Base-by-base conservation (phyloP, 306 rosid genomes). In the Clitoria ternatea region DNA sequence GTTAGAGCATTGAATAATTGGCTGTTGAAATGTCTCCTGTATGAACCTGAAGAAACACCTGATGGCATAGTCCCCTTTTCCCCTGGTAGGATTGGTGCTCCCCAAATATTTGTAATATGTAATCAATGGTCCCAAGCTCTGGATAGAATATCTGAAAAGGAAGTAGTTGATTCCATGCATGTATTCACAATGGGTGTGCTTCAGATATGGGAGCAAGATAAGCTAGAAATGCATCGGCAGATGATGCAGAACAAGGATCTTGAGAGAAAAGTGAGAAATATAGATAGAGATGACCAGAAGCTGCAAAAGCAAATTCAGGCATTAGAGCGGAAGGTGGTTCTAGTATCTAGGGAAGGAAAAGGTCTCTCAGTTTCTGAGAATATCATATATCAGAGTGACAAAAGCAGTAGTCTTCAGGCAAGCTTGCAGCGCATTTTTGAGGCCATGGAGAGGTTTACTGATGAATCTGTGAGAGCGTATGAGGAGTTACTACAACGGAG, bases 81-180 rank as follows among this genome's bases (percentile, higher is more conserved):
- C 33, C 99, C 99, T 17, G 82, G 97, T 66, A 82, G 99, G 66
- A 72, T 95, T 7, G 99, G 97, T 15, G 99, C 97, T 2, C 99
- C 99, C 3, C 89, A 79, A 6, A 82, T 95, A 67, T 95, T 95
- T 81, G 92, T 95, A 32, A 88, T 95, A 74, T 95, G 99, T 75
- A 81, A 95, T 78, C 99, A 89, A 65, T 91, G 99, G 99, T 83
- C 92, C 60, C 97, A 89, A 80, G 91, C 97, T 64, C 77, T 95
- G 85, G 97, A 95, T 39, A 82, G 88, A 74, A 72, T 89, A 72
- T 89, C 97, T 11, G 99, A 95, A 77, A 89, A 82, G 83, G 96
- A 91, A 83, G 99, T 95, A 35, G 83, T 95, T 40, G 90, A 85
- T 18, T 81, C 93, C 50, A 89, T 95, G 97, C 92, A 84, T 40